These are phyloP conservation scores for Annulohypoxylon moriforme DNA, from an alignment of 495 filamentous ascomycete species.

Conservation along the genomic window DNA sequence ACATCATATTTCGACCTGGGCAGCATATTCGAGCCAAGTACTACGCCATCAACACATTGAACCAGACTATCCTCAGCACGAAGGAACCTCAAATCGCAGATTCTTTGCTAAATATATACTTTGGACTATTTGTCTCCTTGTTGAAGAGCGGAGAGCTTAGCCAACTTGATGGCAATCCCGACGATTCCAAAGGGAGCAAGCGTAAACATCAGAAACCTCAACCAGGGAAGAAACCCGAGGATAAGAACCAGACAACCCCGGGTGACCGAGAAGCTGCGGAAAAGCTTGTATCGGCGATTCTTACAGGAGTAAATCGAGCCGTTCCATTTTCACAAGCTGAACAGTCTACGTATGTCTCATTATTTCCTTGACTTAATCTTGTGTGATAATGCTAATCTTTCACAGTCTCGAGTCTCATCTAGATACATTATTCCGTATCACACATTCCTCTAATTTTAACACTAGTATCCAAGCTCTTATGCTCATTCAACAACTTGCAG, in stretches of 20 bases:
- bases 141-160: slow-evolving; percentile 70
- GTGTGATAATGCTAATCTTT: slow-evolving; percentile 43
- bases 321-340: slow-evolving; percentile 90
- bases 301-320: slow-evolving; percentile 95
- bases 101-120: slow-evolving; percentile 88
- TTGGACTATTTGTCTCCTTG: slow-evolving; percentile 78
- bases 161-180: slow-evolving; percentile 39
- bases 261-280: slow-evolving; percentile 72
- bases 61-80: slow-evolving; percentile 89
- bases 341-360: slow-evolving; percentile 70
- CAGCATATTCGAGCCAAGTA: slow-evolving; percentile 91
- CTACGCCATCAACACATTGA: slow-evolving; percentile 94
- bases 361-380: background rate
- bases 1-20: slow-evolving; percentile 86
- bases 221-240: slow-evolving; percentile 36
- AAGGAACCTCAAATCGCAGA: slow-evolving; percentile 86
- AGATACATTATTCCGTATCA: slow-evolving; percentile 92
- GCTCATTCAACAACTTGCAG: slow-evolving; percentile 91
- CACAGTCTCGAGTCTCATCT: slow-evolving; percentile 83
- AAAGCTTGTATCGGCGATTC: slow-evolving; percentile 87
- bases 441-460: slow-evolving; percentile 98
- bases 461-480: slow-evolving; percentile 96
- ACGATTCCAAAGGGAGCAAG: slow-evolving; percentile 39
- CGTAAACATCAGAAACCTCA: slow-evolving; percentile 47
- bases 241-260: slow-evolving; percentile 29